A percentile compares a stretch with the other conserved stretches of the same genome.
Conservation (phyloP, 1,284 basidiomycete genomes). For the Sporisorium scitamineum region DNA sequence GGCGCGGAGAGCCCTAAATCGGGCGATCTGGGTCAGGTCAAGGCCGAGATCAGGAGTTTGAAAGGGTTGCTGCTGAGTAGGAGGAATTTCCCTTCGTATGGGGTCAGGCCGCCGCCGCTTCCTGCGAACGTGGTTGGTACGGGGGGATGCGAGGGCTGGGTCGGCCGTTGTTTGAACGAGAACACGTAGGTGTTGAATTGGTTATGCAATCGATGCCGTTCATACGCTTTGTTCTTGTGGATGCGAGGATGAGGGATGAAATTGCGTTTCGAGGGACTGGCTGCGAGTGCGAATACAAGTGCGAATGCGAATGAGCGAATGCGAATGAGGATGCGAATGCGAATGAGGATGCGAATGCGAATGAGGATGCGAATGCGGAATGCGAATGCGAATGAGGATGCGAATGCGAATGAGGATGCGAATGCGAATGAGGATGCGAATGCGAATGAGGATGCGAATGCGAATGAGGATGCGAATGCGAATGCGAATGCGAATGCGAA, state of each 20-base stretch:
- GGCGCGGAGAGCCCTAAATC: constrained; percentile 32
- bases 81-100: constrained; percentile 58
- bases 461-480: no score
- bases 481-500: neutral
- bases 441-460: neutral
- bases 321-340: neutral
- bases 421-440: neutral
- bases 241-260: neutral
- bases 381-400: neutral
- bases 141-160: constrained; percentile 11
- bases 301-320: neutral
- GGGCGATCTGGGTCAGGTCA: constrained; percentile 61
- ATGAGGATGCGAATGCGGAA: neutral
- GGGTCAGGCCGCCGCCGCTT: constrained; percentile 35
- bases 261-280: neutral
- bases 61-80: constrained; percentile 64
- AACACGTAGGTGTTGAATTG: no score
- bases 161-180: constrained; percentile 35
- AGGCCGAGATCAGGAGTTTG: constrained; percentile 64
- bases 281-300: neutral
- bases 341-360: neutral
- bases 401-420: neutral
- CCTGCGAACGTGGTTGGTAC: constrained; percentile 5
- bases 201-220: neutral
- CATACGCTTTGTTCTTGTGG: neutral